Conservation (phyloP, 2,329 filamentous ascomycete genomes). For the Botrytis deweyae region DNA sequence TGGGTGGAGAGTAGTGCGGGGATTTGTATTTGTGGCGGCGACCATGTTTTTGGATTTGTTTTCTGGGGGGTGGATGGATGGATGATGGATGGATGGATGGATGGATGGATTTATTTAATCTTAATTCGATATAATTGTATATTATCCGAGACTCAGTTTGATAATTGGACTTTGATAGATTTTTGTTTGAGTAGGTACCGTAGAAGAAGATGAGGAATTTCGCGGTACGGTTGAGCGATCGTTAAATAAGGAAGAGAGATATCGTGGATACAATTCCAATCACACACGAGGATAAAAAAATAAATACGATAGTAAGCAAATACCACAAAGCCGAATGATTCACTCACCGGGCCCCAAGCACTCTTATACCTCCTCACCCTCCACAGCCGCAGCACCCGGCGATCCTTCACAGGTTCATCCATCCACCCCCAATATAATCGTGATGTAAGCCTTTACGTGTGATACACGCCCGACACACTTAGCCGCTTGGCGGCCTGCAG, state of each 20-base stretch:
- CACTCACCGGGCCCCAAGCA: background rate
- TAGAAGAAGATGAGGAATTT: background rate
- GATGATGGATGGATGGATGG: background rate
- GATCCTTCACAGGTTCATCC: background rate
- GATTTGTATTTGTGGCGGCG: background rate
- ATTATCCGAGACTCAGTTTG: background rate
- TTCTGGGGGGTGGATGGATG: background rate
- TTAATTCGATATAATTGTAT: background rate
- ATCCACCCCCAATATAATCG: background rate
- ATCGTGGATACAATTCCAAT: background rate
- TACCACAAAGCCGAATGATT: background rate
- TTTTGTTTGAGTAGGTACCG: background rate
- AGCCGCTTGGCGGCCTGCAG: background rate
- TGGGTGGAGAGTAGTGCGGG: constrained; percentile 19
- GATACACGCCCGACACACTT: background rate
- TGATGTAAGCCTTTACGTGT: constrained; percentile 5
- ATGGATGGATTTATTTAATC: background rate
- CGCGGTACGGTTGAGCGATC: background rate
- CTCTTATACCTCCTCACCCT: background rate
- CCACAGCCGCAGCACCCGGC: background rate
- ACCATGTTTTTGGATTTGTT: background rate
- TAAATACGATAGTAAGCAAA: background rate
- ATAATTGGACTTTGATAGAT: background rate
- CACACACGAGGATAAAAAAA: background rate
- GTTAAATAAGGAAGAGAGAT: background rate